Evolutionary conservation across 768 basidiomycete genomes (phyloP), one percentile per base, ranked within the genome.

Genomic region (Strobilomyces confusus): DNA sequence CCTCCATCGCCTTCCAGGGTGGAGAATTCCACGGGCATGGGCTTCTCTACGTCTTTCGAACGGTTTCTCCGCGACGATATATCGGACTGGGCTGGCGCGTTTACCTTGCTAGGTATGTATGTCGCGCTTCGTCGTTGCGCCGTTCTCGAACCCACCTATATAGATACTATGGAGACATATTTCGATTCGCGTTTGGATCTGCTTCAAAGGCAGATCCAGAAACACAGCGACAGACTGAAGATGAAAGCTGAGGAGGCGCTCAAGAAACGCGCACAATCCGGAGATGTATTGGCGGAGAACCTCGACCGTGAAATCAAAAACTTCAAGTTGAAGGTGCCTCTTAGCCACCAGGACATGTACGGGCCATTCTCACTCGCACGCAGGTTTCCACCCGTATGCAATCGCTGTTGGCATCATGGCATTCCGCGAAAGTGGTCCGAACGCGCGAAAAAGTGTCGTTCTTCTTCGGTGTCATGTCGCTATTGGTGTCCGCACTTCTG

Each of bases 121-220:
- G 32, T 29, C 3, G 25, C 15, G 29, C 48, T 52, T 23, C 15
- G 22, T 17, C 20, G 45, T 22, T 15, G 17, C 11, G 7, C 13
- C 40, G 1, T 38, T 48, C 9, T 48, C 45, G 25, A 55, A 48
- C n/a, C 34, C 8, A 20, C 42, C 23, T 19, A 6, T 7, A 13
- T 63, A 95, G 94, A 97, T 70, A 95, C 94, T 9, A 76, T 94
- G 68, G 94, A 97, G 72, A 97, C 94, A 0, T 97, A 88, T 66
- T 95, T 94, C 67, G 93, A 98, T 73, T 92, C 93, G 1, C 86
- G 89, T 66, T 75, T 90, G 57, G 89, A 90, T 66, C 77, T 92
- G 15, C 70, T 90, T 4, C 89, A 95, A 68, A 84, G 94, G 38
- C 84, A 83, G 52, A 78, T 95, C 26, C 87, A 90, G 69, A 94